Evolutionary conservation across 768 basidiomycete species (phyloP).

Genomic region (Hericium coralloides): DNA sequence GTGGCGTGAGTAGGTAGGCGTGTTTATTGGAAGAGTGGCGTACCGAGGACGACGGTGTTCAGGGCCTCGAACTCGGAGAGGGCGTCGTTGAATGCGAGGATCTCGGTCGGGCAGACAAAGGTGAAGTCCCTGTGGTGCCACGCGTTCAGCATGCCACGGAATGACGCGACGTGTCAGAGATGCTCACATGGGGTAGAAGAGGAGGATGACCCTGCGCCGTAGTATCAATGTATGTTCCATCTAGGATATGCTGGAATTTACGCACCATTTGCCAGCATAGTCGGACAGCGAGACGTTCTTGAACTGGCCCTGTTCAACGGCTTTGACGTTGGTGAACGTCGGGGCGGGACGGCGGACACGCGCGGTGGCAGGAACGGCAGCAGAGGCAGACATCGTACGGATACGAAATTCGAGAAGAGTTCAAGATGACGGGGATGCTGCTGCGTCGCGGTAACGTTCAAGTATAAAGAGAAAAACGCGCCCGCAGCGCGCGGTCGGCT

Average conservation of each 20-base stretch:
- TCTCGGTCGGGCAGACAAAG: conserved; percentile 92
- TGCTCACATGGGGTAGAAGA: conserved; percentile 89
- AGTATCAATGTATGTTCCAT: conserved; percentile 2
- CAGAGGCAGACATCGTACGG: background rate
- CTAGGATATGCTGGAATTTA: background rate
- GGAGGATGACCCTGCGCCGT: conserved; percentile 68
- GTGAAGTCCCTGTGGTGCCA: conserved; percentile 60
- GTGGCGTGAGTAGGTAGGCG: background rate
- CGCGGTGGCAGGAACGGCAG: conserved; percentile 12
- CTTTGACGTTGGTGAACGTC: conserved; percentile 53
- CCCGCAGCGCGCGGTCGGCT: too few species aligned
- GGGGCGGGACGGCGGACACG: conserved; percentile 80
- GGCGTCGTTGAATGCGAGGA: conserved; percentile 90
- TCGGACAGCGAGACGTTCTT: conserved; percentile 66
- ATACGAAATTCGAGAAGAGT: too few species aligned
- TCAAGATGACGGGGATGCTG: too few species aligned
- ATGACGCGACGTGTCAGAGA: background rate
- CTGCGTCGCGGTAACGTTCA: too few species aligned
- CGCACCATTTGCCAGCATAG: conserved; percentile 77
- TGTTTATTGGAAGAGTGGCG: conserved; percentile 11
- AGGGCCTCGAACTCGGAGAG: conserved; percentile 65
- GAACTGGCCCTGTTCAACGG: conserved; percentile 72
- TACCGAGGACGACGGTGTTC: conserved; percentile 71
- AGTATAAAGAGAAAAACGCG: too few species aligned
- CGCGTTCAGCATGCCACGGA: background rate